Evolutionary conservation across 495 filamentous ascomycete genomes (phyloP).

Genomic region (Eremomyces bilateralis): DNA sequence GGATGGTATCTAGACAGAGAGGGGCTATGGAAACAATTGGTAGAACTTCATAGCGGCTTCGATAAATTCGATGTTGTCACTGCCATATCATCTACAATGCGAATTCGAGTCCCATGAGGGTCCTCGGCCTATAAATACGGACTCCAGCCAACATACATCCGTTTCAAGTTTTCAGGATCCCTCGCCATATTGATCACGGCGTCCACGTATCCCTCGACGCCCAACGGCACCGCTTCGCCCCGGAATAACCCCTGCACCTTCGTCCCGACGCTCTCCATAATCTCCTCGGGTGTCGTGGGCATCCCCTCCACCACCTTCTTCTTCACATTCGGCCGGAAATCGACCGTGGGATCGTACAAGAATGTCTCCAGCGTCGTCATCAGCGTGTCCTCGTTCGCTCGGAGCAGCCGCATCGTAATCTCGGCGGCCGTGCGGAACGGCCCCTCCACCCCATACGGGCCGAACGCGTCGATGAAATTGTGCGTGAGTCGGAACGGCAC

Average conservation of each 20-base stretch:
- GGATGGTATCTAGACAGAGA: too few species aligned
- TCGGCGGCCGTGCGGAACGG: conserved; percentile 84
- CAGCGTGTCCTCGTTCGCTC: conserved; percentile 81
- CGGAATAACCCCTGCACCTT: conserved; percentile 72
- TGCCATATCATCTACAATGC: too few species aligned
- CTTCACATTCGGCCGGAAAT: conserved; percentile 57
- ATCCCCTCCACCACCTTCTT: conserved; percentile 37
- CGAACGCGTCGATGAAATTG: conserved; percentile 96
- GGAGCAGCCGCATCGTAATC: conserved; percentile 58
- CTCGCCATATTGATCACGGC: conserved; percentile 72
- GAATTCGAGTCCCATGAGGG: too few species aligned
- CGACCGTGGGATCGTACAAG: conserved; percentile 84
- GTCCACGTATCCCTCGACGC: conserved; percentile 90
- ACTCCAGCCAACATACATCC: conserved; percentile 98
- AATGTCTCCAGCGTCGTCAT: conserved; percentile 97
- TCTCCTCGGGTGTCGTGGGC: conserved; percentile 68
- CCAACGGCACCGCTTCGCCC: conserved; percentile 71
- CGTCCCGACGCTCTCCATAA: conserved; percentile 67
- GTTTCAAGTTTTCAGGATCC: conserved; percentile 48
- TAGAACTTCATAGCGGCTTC: too few species aligned
- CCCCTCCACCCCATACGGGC: conserved; percentile 78
- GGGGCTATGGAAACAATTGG: too few species aligned
- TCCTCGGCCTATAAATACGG: conserved; percentile 64
- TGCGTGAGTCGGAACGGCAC: conserved; percentile 97
- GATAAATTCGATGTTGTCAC: too few species aligned